Conservation (phyloP, 192 early-diverging fungal species). For the Gigaspora rosea region DNA sequence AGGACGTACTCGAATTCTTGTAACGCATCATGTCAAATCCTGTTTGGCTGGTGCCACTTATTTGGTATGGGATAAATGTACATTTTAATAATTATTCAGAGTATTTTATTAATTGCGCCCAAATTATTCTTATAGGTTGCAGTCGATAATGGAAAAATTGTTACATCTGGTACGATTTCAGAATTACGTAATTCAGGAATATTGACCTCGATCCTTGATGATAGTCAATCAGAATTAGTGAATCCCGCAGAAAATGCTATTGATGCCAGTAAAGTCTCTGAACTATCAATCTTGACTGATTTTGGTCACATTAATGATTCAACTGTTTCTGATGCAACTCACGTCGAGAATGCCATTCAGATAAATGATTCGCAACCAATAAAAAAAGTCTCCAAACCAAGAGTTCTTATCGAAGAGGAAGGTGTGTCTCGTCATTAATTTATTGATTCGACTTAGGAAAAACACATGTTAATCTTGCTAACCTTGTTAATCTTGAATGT, state of each 20-base stretch:
- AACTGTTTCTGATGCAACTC: neutral
- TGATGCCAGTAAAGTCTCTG: neutral
- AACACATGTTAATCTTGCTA: neutral
- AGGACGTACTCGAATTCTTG: slow-evolving; percentile 81
- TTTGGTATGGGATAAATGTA: neutral
- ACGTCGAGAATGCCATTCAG: slow-evolving; percentile 58
- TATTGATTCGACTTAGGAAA: neutral
- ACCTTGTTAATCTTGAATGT: too few species aligned
- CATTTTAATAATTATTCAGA: neutral
- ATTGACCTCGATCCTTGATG: slow-evolving; percentile 36
- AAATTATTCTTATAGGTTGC: neutral
- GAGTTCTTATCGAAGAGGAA: slow-evolving; percentile 43
- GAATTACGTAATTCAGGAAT: slow-evolving; percentile 32
- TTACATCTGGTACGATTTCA: slow-evolving; percentile 5
- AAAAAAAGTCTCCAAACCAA: slow-evolving; percentile 60
- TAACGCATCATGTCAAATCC: slow-evolving; percentile 83
- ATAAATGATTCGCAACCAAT: neutral
- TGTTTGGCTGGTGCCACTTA: slow-evolving; percentile 4
- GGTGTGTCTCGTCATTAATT: slow-evolving; percentile 13
- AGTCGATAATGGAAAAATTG: slow-evolving; percentile 12
- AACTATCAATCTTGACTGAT: neutral
- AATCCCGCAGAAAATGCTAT: neutral
- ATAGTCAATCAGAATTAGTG: neutral
- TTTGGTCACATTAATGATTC: neutral
- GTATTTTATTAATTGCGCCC: neutral